Evolutionary conservation across 345 rosid genomes (phyloP).

Genomic region (Corymbia maculata): DNA sequence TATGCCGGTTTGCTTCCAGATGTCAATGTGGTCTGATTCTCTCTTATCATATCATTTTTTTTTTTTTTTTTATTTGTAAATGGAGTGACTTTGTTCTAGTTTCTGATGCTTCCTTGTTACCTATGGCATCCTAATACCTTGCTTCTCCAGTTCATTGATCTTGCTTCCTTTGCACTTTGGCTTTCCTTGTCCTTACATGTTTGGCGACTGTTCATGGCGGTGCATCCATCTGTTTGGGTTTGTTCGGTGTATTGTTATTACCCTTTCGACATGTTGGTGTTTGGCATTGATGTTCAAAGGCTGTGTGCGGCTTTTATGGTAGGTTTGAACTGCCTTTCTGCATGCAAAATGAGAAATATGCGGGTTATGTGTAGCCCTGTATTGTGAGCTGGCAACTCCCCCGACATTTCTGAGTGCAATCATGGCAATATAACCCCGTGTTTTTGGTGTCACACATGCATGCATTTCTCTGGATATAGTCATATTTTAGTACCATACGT

Average conservation of each 20-base stretch:
- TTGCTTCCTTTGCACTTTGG: background rate
- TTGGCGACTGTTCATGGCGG: background rate
- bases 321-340: background rate
- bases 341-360: background rate
- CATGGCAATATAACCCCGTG: background rate
- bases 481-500: background rate
- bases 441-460: background rate
- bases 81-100: background rate
- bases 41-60: background rate
- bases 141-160: constrained; percentile 4
- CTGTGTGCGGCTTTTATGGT: background rate
- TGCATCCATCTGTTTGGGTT: background rate
- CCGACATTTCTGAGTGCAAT: background rate
- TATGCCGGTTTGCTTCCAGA: constrained; percentile 17
- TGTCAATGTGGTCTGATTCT: constrained; percentile 16
- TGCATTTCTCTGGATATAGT: background rate
- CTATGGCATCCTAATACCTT: constrained; percentile 1
- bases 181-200: constrained; percentile 2
- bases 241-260: background rate
- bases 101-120: constrained; percentile 20
- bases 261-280: background rate
- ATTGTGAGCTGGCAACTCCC: background rate
- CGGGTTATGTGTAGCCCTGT: background rate
- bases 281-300: background rate
- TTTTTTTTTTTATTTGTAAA: background rate